These are phyloP conservation scores for Amauroascus verrucosus DNA, from an alignment of 2,329 filamentous ascomycete species.

Conservation along the genomic window DNA sequence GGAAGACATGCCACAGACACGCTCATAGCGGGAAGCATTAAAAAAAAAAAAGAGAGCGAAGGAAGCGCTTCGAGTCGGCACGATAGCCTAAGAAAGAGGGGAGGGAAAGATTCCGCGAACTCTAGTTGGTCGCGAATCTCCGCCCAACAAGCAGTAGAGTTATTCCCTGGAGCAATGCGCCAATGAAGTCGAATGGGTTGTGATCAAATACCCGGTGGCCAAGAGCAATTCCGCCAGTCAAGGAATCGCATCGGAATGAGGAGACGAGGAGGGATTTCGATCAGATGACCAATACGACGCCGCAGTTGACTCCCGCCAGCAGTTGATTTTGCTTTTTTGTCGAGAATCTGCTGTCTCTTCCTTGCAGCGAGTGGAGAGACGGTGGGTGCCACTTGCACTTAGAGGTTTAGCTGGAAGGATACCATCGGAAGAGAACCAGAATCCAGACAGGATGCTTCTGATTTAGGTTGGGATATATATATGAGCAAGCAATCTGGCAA, in stretches of 20 bases:
- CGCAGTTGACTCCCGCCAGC: slow-evolving; percentile 6
- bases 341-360: background rate
- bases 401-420: slow-evolving; percentile 14
- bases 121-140: slow-evolving; percentile 4
- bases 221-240: slow-evolving; percentile 6
- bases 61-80: slow-evolving; percentile 7
- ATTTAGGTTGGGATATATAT: slow-evolving; percentile 3
- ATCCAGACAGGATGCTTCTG: background rate
- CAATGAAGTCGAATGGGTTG: slow-evolving; percentile 2
- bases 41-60: background rate
- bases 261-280: background rate
- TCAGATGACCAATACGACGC: slow-evolving; percentile 11
- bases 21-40: slow-evolving; percentile 4
- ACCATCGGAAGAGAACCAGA: slow-evolving; percentile 5
- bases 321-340: background rate
- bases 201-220: slow-evolving; percentile 7
- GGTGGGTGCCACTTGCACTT: slow-evolving; percentile 11
- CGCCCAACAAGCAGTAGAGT: background rate
- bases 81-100: background rate
- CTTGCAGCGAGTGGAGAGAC: slow-evolving; percentile 11
- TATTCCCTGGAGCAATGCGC: slow-evolving; percentile 3
- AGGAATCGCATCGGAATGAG: background rate
- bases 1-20: slow-evolving; percentile 3
- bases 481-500: background rate
- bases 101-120: background rate